Base-by-base conservation (phyloP, 2,329 filamentous ascomycete species). In the Endothia cerciana region DNA sequence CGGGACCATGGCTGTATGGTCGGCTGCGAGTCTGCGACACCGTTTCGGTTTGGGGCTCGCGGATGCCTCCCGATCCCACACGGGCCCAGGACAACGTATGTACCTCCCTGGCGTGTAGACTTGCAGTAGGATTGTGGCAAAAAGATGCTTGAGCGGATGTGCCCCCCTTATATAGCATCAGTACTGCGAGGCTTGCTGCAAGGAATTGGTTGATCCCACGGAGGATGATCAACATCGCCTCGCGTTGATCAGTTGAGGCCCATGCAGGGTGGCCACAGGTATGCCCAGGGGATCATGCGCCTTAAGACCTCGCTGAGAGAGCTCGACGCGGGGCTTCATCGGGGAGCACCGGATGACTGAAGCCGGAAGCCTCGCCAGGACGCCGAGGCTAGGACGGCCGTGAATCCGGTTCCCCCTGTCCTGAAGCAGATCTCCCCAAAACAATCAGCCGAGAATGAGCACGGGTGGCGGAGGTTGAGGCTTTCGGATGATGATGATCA, bases 61-160 rank as follows among this genome's bases (percentile, higher is more conserved):
- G 41, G 41, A 45, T 25, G 47, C 47, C n/a, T 4, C 47, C 47
- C 22, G 47, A 51, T 51, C 11, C 22, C 47, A 47, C 25, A 47
- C 43, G 7, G 43, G 4, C n/a, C 43, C 8, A 25, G n/a, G 22
- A n/a, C 7, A 19, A 11, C 19, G 43, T 10, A 19, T 43, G 7
- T 19, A 4, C 40, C 41, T 43, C 47, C 22, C 28, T 51, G 47
- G 28, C 47, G 47, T 51, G 28, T 28, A 30, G 58, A 59, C 58
- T 60, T 43, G 51, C n/a, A 13, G 58, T 15, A 47, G 58, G 64
- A 63, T 58, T 63, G 60, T 36, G 58, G 60, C 64, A 63, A 63
- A 60, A 53, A 49, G 53, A 41, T 38, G 47, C 51, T 49, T 25
- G 36, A 41, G 43, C 43, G 43, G 22, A 51, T 4, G 47, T 15